Conservation (phyloP, 805 yeast species). For the Schwanniomyces polymorphus region DNA sequence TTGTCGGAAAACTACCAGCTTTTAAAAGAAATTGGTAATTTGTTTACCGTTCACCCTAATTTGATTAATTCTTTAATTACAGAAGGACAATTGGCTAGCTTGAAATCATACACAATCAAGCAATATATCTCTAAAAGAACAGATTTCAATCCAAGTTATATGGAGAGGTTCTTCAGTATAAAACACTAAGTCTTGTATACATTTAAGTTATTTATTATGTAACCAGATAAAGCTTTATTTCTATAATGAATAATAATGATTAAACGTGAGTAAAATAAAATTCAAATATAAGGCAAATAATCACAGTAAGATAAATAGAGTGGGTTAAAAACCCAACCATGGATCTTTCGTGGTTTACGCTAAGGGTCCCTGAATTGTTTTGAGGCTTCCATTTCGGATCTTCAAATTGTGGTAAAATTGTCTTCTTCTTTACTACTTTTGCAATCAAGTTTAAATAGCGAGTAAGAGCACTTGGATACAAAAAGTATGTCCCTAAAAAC, state of each 20-base stretch:
- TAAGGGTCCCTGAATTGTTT: not conserved
- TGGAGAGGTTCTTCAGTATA: constrained; percentile 45
- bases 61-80: constrained; percentile 73
- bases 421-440: constrained; percentile 1
- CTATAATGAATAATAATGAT: not conserved
- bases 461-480: constrained; percentile 25
- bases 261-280: constrained; percentile 6
- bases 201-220: not conserved
- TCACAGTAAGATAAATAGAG: not conserved
- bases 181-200: constrained; percentile 11
- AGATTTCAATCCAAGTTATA: constrained; percentile 61
- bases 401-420: constrained; percentile 2
- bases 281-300: constrained; percentile 6
- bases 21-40: constrained; percentile 77
- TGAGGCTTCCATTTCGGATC: constrained; percentile 13
- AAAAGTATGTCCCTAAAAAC: constrained; percentile 4
- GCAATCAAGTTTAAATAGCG: constrained; percentile 6
- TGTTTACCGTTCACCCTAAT: constrained; percentile 83
- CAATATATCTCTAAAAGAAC: constrained; percentile 68
- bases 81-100: constrained; percentile 73
- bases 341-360: constrained; percentile 2
- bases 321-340: constrained; percentile 1
- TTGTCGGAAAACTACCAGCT: constrained; percentile 65
- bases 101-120: constrained; percentile 62
- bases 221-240: not conserved